A percentile compares a stretch with the other conserved stretches of the same genome.
Conservation (phyloP, 108 stramenopile genomes). For the Epithemia pelagica region DNA sequence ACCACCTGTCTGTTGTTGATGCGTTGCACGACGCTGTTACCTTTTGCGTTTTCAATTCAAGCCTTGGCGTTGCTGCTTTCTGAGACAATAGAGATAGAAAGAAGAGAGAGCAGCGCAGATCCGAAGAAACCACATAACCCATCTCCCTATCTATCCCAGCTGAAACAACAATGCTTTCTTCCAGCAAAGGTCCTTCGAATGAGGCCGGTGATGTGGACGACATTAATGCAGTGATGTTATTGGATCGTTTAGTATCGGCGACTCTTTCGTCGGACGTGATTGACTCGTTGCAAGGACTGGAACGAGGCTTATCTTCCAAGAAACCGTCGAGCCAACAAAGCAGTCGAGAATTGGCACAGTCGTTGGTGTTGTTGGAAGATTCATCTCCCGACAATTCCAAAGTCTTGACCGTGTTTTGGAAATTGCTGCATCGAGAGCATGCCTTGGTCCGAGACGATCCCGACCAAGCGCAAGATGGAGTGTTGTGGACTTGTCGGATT, state of each 20-base stretch:
- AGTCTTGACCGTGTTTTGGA: conserved; percentile 1
- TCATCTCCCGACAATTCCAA: neutral
- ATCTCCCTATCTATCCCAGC: no score
- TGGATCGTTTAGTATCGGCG: conserved; percentile 72
- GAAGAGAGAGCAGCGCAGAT: no score
- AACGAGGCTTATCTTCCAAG: conserved; percentile 12
- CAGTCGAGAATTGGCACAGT: conserved; percentile 1
- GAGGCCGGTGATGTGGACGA: conserved; percentile 50
- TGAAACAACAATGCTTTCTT: neutral
- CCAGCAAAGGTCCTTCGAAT: conserved; percentile 11
- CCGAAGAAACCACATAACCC: no score
- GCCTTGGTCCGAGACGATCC: neutral
- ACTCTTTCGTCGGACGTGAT: conserved; percentile 52
- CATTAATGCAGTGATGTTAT: conserved; percentile 37
- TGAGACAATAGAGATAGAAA: no score
- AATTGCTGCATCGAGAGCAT: neutral
- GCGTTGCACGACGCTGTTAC: no score
- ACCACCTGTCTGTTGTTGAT: no score
- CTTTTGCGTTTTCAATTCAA: no score
- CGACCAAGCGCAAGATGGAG: neutral
- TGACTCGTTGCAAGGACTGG: conserved; percentile 32
- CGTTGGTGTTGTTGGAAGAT: conserved; percentile 3
- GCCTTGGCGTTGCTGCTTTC: no score
- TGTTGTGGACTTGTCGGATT: neutral
- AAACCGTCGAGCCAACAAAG: neutral